Conservation (phyloP, 106 monocot species). For the Vanilla planifolia region DNA sequence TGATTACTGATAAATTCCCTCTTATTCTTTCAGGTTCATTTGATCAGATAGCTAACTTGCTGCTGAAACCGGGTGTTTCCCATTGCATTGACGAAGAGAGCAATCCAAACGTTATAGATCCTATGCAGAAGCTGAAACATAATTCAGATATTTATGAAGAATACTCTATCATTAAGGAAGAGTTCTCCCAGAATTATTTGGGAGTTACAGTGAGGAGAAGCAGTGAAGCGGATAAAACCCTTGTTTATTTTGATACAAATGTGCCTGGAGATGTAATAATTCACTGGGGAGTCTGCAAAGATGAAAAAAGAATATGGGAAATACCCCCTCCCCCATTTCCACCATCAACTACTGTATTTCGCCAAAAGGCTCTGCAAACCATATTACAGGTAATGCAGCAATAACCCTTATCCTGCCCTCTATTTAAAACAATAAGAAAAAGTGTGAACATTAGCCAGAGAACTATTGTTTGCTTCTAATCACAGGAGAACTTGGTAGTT, state of each 20-base stretch:
- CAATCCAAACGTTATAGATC: conserved; percentile 10
- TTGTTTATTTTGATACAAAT: conserved; percentile 80
- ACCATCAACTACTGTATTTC: conserved; percentile 52
- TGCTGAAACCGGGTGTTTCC: conserved; percentile 51
- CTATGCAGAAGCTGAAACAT: conserved; percentile 9
- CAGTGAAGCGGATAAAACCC: conserved; percentile 37
- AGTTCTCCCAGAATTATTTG: conserved; percentile 50
- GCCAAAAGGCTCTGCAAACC: conserved; percentile 74
- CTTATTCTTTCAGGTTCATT: conserved; percentile 46
- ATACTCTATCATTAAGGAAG: conserved; percentile 60
- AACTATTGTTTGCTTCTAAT: neutral
- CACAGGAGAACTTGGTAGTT: neutral
- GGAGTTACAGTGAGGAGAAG: conserved; percentile 56
- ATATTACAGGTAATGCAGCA: conserved; percentile 61
- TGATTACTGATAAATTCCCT: neutral
- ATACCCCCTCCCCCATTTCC: conserved; percentile 75
- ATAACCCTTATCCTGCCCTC: neutral
- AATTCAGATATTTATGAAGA: conserved; percentile 49
- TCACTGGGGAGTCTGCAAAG: conserved; percentile 87
- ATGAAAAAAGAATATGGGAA: conserved; percentile 61
- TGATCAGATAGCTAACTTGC: conserved; percentile 48
- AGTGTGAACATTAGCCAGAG: neutral
- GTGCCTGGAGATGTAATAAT: conserved; percentile 74
- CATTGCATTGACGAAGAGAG: conserved; percentile 10
- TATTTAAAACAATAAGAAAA: conserved; percentile 2